Conservation (phyloP, 2,329 filamentous ascomycete species). For the Pseudohalonectria lignicola region DNA sequence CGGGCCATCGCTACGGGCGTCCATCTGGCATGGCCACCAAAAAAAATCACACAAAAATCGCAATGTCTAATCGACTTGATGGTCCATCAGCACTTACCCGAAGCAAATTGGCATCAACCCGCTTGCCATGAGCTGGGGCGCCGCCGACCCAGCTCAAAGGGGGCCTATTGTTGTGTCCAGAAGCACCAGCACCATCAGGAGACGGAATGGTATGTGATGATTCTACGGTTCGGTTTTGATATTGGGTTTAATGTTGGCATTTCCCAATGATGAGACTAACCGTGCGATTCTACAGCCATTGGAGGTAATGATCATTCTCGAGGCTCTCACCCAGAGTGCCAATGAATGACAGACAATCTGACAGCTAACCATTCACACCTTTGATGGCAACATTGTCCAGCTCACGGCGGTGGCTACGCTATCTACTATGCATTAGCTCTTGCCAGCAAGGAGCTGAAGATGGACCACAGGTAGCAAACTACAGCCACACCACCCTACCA, state of each 20-base stretch:
- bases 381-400: constrained; percentile 9
- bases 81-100: constrained; percentile 61
- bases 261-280: constrained; percentile 17
- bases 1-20: not conserved
- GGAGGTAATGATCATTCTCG: constrained; percentile 40
- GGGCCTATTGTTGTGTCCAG: constrained; percentile 85
- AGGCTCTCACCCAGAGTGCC: too few species aligned
- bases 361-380: too few species aligned
- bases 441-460: constrained; percentile 77
- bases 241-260: constrained; percentile 3
- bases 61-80: not conserved
- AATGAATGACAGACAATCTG: too few species aligned
- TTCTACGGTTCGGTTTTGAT: too few species aligned
- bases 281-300: constrained; percentile 30
- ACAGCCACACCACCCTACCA: not conserved
- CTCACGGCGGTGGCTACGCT: constrained; percentile 75
- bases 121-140: constrained; percentile 80
- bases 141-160: constrained; percentile 59
- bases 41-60: too few species aligned
- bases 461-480: constrained; percentile 65
- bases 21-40: too few species aligned
- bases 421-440: constrained; percentile 93
- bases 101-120: constrained; percentile 91
- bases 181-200: constrained; percentile 61
- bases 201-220: constrained; percentile 59